Conservation (phyloP, 768 basidiomycete species). For the Mycena galopus region DNA sequence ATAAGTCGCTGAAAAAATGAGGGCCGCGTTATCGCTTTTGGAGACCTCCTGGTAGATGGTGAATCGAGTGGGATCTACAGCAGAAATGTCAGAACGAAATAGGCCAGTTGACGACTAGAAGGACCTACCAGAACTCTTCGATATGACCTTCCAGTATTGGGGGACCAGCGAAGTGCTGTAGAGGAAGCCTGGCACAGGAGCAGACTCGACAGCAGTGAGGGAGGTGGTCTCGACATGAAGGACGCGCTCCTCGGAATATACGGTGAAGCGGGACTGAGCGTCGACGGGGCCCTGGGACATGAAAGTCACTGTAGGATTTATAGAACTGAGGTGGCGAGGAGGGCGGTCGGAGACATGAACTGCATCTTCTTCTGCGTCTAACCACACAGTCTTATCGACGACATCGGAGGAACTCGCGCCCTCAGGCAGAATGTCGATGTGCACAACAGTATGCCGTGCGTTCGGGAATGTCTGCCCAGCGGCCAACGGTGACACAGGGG, state of each 20-base stretch:
- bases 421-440: conserved; percentile 61
- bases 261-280: conserved; percentile 69
- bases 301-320: conserved; percentile 79
- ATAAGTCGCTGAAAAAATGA: conserved; percentile 71
- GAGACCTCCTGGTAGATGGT: conserved; percentile 76
- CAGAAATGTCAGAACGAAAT: conserved; percentile 51
- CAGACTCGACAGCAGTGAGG: conserved; percentile 45
- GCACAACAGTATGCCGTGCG: conserved; percentile 53
- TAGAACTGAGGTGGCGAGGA: conserved; percentile 67
- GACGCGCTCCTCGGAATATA: conserved; percentile 61
- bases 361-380: conserved; percentile 38
- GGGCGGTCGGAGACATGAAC: conserved; percentile 58
- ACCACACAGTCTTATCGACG: conserved; percentile 28
- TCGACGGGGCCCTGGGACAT: conserved; percentile 60
- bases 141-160: conserved; percentile 73
- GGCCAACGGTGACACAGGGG: conserved; percentile 34
- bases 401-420: conserved; percentile 27
- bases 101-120: not conserved
- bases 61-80: conserved; percentile 33
- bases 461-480: conserved; percentile 30
- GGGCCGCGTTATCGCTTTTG: conserved; percentile 47
- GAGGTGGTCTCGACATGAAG: conserved; percentile 66
- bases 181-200: conserved; percentile 51
- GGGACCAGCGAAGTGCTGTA: conserved; percentile 76
- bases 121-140: conserved; percentile 63